Conservation (phyloP, 2,329 filamentous ascomycete genomes). For the Penicillium janthinellum region DNA sequence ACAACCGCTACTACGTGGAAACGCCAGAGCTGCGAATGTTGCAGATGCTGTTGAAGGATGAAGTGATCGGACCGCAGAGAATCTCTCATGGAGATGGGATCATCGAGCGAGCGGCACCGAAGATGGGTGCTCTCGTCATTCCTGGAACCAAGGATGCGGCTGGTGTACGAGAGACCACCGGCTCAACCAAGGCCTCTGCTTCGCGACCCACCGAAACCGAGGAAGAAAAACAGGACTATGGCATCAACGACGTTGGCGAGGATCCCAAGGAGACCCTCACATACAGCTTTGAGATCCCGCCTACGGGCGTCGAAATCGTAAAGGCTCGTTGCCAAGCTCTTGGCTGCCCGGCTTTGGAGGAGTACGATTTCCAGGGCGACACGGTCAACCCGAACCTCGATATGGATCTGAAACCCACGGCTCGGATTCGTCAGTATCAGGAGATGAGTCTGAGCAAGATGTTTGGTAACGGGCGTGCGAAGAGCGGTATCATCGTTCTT, state of each 20-base stretch:
- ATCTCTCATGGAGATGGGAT: conserved; percentile 73
- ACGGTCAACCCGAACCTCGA: conserved; percentile 85
- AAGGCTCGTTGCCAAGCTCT: conserved; percentile 88
- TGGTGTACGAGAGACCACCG: conserved; percentile 73
- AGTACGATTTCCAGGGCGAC: conserved; percentile 96
- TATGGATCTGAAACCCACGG: conserved; percentile 75
- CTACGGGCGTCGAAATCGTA: conserved; percentile 79
- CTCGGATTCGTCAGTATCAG: conserved; percentile 63
- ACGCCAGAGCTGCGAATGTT: conserved; percentile 85
- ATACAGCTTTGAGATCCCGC: conserved; percentile 88
- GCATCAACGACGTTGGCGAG: conserved; percentile 73
- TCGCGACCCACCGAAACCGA: conserved; percentile 40
- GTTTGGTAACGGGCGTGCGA: conserved; percentile 97
- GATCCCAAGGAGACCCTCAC: conserved; percentile 80
- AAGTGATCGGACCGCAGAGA: conserved; percentile 75
- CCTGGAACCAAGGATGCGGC: conserved; percentile 92
- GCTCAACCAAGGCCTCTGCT: conserved; percentile 37
- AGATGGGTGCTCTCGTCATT: conserved; percentile 85
- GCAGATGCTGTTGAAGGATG: conserved; percentile 82
- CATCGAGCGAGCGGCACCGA: conserved; percentile 78
- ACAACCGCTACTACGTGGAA: conserved; percentile 93
- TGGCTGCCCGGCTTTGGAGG: conserved; percentile 84
- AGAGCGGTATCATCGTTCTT: conserved; percentile 95
- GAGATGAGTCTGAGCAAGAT: conserved; percentile 98
- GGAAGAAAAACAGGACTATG: conserved; percentile 70